Conservation (phyloP, 108 stramenopile species). For the Cyclostephanos invisitatus region DNA sequence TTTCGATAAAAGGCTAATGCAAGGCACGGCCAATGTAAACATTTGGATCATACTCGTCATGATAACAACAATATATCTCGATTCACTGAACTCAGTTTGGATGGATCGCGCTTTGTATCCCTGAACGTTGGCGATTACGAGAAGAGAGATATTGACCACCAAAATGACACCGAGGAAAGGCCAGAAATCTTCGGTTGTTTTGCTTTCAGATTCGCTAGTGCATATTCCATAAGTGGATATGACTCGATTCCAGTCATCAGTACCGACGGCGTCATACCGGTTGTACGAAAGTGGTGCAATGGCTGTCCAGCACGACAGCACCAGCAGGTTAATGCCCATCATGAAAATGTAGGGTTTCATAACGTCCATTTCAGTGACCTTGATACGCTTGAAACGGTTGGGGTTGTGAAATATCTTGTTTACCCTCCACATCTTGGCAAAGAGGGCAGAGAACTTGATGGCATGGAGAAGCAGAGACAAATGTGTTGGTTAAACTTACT, state of each 20-base stretch:
- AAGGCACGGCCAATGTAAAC: conserved; percentile 47
- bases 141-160: conserved; percentile 22
- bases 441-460: background rate
- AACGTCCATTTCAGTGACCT: conserved; percentile 51
- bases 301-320: conserved; percentile 56
- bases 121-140: conserved; percentile 48
- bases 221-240: conserved; percentile 12
- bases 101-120: conserved; percentile 57
- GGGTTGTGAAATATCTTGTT: conserved; percentile 8
- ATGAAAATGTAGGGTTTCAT: conserved; percentile 52
- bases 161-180: conserved; percentile 11
- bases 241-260: conserved; percentile 8
- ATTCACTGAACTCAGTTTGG: conserved; percentile 53
- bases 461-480: background rate
- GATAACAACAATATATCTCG: conserved; percentile 43
- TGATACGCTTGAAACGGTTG: conserved; percentile 2
- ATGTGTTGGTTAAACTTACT: background rate
- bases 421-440: background rate
- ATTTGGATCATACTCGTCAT: conserved; percentile 56
- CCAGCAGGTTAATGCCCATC: conserved; percentile 35
- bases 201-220: background rate
- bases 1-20: conserved; percentile 43
- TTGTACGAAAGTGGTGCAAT: conserved; percentile 47
- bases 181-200: background rate
- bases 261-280: conserved; percentile 13